Evolutionary conservation across 768 basidiomycete species (phyloP).

Genomic region (Boletellus ananas): DNA sequence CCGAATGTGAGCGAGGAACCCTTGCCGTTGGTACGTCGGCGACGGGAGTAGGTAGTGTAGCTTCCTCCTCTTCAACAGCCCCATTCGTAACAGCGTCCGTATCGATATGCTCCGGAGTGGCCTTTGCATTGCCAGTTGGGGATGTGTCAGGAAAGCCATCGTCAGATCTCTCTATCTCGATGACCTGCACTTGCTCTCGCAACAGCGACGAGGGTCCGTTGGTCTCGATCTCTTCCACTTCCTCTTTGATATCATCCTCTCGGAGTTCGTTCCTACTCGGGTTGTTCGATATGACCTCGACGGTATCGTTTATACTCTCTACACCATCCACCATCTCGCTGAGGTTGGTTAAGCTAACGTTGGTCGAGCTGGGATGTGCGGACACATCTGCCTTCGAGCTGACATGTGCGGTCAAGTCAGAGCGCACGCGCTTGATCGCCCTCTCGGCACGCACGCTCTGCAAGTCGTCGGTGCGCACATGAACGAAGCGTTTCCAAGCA

Average conservation of each 20-base stretch:
- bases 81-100: slow-evolving; percentile 21
- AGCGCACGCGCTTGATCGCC: slow-evolving; percentile 83
- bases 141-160: slow-evolving; percentile 13
- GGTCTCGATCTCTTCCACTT: slow-evolving; percentile 18
- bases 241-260: slow-evolving; percentile 26
- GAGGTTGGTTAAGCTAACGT: slow-evolving; percentile 29
- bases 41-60: slow-evolving; percentile 36
- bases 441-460: slow-evolving; percentile 84
- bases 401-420: slow-evolving; percentile 75
- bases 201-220: slow-evolving; percentile 3
- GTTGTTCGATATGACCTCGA: slow-evolving; percentile 17
- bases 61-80: slow-evolving; percentile 27
- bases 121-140: slow-evolving; percentile 8
- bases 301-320: slow-evolving; percentile 29
- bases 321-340: slow-evolving; percentile 31
- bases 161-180: slow-evolving; percentile 24
- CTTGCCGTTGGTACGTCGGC: slow-evolving; percentile 39
- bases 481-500: slow-evolving; percentile 82
- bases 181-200: slow-evolving; percentile 10
- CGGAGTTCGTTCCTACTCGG: slow-evolving; percentile 12
- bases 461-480: slow-evolving; percentile 82
- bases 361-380: slow-evolving; percentile 18
- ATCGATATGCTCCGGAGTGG: slow-evolving; percentile 16
- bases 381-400: slow-evolving; percentile 35
- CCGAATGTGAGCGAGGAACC: slow-evolving; percentile 77